These are phyloP conservation scores for Cercospora zeina DNA, from an alignment of 2,329 filamentous ascomycete genomes.

Conservation along the genomic window DNA sequence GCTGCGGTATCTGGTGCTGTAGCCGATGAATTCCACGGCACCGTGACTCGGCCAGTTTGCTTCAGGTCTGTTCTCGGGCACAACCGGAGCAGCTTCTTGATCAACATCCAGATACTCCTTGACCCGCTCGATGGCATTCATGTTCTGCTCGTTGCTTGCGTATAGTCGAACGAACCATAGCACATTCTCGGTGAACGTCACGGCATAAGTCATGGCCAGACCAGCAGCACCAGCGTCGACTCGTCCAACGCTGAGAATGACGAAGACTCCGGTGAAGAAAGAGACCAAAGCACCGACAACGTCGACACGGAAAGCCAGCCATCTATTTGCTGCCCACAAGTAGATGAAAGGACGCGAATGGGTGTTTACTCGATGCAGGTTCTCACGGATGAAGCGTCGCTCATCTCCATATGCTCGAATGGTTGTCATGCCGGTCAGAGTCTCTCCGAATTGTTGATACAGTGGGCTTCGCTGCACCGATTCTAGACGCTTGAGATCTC, in stretches of 20 bases:
- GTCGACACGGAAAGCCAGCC: constrained; percentile 91
- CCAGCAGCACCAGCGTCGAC: constrained; percentile 91
- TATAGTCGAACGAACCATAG: constrained; percentile 95
- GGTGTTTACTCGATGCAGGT: constrained; percentile 81
- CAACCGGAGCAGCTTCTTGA: constrained; percentile 78
- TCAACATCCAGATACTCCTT: constrained; percentile 97
- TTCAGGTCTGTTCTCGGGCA: constrained; percentile 75
- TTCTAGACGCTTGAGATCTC: constrained; percentile 91
- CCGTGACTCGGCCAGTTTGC: constrained; percentile 83
- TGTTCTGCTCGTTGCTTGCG: constrained; percentile 94
- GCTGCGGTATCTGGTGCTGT: constrained; percentile 83
- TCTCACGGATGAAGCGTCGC: constrained; percentile 88
- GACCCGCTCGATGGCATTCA: constrained; percentile 97
- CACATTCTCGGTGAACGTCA: constrained; percentile 95
- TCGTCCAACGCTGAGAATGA: constrained; percentile 76
- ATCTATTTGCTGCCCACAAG: constrained; percentile 93
- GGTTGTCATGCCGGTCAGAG: constrained; percentile 88
- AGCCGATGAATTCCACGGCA: constrained; percentile 81
- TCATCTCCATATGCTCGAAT: constrained; percentile 97
- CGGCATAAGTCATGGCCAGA: constrained; percentile 90
- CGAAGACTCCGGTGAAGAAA: constrained; percentile 90
- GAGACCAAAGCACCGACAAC: constrained; percentile 85
- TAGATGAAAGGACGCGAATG: constrained; percentile 94
- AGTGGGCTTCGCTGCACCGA: constrained; percentile 91
- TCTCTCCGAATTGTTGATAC: constrained; percentile 98